Conservation (phyloP, 805 yeast genomes). For the Torulaspora gathmanii region DNA sequence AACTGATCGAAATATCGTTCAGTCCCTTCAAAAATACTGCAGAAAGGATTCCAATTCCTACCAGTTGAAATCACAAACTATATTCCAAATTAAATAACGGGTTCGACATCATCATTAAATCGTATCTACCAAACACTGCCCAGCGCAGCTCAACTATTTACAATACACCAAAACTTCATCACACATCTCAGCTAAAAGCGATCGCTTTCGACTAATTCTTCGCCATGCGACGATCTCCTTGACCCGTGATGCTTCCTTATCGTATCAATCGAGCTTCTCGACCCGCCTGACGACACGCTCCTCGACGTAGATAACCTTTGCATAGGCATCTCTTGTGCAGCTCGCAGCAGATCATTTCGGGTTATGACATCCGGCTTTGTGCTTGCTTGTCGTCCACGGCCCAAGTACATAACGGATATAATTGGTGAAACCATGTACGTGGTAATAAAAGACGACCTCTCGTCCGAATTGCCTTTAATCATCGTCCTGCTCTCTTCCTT, state of each 20-base stretch:
- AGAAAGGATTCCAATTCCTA: conserved; percentile 41
- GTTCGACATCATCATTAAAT: neutral
- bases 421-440: conserved; percentile 8
- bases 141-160: neutral
- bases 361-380: conserved; percentile 21
- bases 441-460: conserved; percentile 1
- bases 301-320: neutral
- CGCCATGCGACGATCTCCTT: neutral
- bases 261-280: neutral
- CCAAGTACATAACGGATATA: conserved; percentile 8
- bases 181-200: neutral
- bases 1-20: conserved; percentile 80
- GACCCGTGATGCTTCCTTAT: conserved; percentile 1
- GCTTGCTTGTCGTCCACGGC: conserved; percentile 19
- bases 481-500: neutral
- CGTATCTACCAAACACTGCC: neutral
- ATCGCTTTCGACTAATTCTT: neutral
- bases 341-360: conserved; percentile 21
- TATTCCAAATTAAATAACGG: conserved; percentile 1
- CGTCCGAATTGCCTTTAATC: neutral
- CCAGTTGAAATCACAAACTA: neutral
- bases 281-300: neutral
- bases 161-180: neutral
- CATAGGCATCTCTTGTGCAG: conserved; percentile 14
- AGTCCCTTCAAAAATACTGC: conserved; percentile 79